Evolutionary conservation across 2,329 filamentous ascomycete species (phyloP).

Genomic region (Tolypocladium tundrense): DNA sequence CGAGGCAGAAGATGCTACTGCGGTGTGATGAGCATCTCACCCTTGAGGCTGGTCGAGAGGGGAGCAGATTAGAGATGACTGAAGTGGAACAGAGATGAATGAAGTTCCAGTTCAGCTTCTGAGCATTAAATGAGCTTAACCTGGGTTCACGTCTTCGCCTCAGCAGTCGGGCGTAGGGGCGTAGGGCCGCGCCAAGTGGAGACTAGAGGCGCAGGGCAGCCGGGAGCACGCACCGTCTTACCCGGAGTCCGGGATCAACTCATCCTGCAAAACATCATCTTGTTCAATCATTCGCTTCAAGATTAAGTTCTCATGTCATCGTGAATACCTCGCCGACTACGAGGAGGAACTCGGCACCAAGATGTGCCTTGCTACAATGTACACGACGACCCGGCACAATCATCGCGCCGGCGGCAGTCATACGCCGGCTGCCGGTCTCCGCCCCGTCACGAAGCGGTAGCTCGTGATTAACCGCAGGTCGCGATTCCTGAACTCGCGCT

Average conservation of each 20-base stretch:
- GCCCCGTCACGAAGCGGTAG: slow-evolving; percentile 23
- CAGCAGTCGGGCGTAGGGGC: neutral
- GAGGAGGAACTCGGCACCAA: no score
- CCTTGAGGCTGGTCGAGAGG: neutral
- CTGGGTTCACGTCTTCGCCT: neutral
- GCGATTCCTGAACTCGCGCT: slow-evolving; percentile 23
- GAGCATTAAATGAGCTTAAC: neutral
- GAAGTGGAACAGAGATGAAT: neutral
- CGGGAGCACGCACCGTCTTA: no score
- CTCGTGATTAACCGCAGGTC: slow-evolving; percentile 22
- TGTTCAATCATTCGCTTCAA: neutral
- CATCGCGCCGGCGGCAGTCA: neutral
- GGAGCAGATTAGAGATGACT: no score
- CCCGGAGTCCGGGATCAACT: no score
- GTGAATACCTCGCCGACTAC: neutral
- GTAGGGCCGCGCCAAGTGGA: neutral
- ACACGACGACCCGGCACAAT: neutral
- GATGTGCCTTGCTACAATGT: no score
- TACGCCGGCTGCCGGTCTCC: slow-evolving; percentile 8
- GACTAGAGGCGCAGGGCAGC: neutral
- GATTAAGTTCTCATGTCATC: neutral
- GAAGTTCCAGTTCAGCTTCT: neutral
- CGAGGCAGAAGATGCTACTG: neutral
- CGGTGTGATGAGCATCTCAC: neutral
- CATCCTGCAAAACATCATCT: neutral